Evolutionary conservation across 805 yeast genomes (phyloP).

Genomic region (Blastobotrys americana): DNA sequence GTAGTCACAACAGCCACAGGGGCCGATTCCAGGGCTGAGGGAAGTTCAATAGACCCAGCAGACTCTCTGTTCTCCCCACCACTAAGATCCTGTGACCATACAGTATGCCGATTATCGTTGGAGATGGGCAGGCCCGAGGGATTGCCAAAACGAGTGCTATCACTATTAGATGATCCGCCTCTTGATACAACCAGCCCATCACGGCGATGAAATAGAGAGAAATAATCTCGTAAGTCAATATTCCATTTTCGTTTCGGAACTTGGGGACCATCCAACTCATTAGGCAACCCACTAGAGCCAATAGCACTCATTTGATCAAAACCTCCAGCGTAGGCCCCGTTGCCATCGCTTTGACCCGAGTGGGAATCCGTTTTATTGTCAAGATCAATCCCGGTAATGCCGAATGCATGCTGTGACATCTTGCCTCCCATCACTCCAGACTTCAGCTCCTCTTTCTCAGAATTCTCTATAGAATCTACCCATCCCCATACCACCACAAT

Average conservation of each 20-base stretch:
- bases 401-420: constrained; percentile 34
- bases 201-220: constrained; percentile 2
- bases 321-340: not conserved
- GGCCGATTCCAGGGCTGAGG: too few species aligned
- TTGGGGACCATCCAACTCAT: too few species aligned
- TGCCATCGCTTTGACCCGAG: not conserved
- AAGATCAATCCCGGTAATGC: not conserved
- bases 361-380: not conserved
- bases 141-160: not conserved
- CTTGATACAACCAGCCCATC: constrained; percentile 5
- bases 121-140: not conserved
- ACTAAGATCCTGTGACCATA: not conserved
- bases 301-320: too few species aligned
- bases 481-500: constrained; percentile 60
- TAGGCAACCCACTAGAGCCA: too few species aligned
- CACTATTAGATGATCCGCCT: constrained; percentile 4
- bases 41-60: too few species aligned
- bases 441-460: constrained; percentile 45
- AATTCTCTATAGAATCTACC: constrained; percentile 46
- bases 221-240: too few species aligned
- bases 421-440: constrained; percentile 58
- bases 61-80: too few species aligned
- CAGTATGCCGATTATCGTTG: not conserved
- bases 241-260: too few species aligned
- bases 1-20: too few species aligned